Percentiles rank a stretch among this genome's conserved stretches.
phyloP scores from a whole-genome alignment of 192 early-diverging fungal species.

The Podila minutissima region DNA sequence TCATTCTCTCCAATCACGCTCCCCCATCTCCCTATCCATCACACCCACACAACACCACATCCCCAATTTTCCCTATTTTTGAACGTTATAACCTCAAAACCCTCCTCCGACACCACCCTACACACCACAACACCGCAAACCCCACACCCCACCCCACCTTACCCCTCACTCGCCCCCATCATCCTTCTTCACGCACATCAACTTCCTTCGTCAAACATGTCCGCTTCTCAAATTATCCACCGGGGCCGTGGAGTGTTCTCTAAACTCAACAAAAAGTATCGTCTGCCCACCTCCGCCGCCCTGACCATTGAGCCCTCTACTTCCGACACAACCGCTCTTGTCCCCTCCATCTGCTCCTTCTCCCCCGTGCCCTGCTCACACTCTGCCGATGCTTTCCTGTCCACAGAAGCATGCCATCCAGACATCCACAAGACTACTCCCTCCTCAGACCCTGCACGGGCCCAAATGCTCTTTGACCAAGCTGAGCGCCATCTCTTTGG shows the following conservation, averaged over 20 bases:
- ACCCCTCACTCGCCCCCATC: not conserved
- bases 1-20: not conserved
- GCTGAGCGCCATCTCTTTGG: conserved; percentile 63
- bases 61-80: not conserved
- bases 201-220: conserved; percentile 10
- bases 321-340: not conserved
- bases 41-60: conserved; percentile 4
- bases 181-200: not conserved
- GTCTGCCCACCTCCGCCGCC: conserved; percentile 21
- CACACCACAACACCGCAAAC: not conserved
- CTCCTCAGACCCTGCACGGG: conserved; percentile 5
- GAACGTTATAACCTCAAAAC: too few relatives aligned
- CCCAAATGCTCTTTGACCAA: conserved; percentile 41
- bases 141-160: too few relatives aligned
- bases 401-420: conserved; percentile 6
- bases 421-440: not conserved
- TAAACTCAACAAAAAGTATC: conserved; percentile 52
- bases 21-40: not conserved
- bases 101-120: too few relatives aligned
- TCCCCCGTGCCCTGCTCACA: conserved; percentile 18
- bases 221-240: conserved; percentile 49
- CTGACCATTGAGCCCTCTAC: conserved; percentile 1
- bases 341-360: conserved; percentile 37
- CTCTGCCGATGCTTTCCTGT: conserved; percentile 11
- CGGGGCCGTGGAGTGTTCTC: conserved; percentile 49